A percentile compares a stretch with the other conserved stretches of the same genome.
Conservation (phyloP, 1,139 yeast species). For the Chernovozyma aurita region DNA sequence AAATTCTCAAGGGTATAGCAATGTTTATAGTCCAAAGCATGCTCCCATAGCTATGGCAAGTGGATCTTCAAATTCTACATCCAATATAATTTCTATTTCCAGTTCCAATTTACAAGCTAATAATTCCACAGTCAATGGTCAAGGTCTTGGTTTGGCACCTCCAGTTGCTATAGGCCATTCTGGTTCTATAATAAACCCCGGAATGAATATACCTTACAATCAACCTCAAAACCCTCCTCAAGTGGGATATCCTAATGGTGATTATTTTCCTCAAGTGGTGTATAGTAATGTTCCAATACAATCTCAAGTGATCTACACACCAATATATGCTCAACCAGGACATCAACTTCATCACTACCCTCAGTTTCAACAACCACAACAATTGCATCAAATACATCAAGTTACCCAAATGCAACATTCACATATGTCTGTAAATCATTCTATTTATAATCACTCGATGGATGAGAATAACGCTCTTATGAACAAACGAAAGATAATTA, state of each 20-base stretch:
- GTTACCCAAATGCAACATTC: conserved; percentile 1
- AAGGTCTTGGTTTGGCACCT: neutral
- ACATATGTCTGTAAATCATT: neutral
- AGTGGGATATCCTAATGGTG: conserved; percentile 2
- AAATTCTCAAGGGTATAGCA: neutral
- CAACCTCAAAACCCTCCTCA: neutral
- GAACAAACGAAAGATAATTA: conserved; percentile 40
- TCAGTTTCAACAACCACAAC: neutral
- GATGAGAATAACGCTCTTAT: conserved; percentile 33
- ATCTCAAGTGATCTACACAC: conserved; percentile 4
- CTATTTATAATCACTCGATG: neutral
- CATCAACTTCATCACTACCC: conserved; percentile 2
- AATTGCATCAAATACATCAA: conserved; percentile 3
- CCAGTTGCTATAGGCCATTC: neutral
- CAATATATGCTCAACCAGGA: conserved; percentile 1
- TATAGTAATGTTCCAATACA: conserved; percentile 5
- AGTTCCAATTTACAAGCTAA: no score
- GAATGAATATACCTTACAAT: neutral
- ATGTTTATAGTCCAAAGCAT: neutral
- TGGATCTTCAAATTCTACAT: neutral
- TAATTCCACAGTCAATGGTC: neutral
- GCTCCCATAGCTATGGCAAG: neutral
- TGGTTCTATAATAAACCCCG: neutral
- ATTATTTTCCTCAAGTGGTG: conserved; percentile 7
- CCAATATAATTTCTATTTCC: no score